Evolutionary conservation across 1,139 yeast species (phyloP).

Genomic region (Lodderomyces parapsilosis): DNA sequence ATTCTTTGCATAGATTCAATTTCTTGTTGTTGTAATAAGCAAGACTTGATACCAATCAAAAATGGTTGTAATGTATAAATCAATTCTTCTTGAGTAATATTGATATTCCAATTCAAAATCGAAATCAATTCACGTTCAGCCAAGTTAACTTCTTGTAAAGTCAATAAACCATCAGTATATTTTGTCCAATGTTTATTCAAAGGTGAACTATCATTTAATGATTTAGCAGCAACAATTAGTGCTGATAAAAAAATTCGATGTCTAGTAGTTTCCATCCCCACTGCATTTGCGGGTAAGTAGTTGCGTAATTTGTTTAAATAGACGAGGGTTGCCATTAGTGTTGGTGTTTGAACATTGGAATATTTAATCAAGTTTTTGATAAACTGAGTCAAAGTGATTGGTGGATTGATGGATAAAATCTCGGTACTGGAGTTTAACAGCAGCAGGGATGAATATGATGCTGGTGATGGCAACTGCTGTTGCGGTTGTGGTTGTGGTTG

Average conservation of each 20-base stretch:
- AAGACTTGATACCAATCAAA: slow-evolving; percentile 62
- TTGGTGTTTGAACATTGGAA: slow-evolving; percentile 93
- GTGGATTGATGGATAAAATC: slow-evolving; percentile 13
- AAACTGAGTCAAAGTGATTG: slow-evolving; percentile 51
- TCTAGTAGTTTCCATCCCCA: slow-evolving; percentile 91
- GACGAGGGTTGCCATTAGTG: slow-evolving; percentile 87
- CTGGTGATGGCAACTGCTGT: slow-evolving; percentile 10
- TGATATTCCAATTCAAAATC: slow-evolving; percentile 81
- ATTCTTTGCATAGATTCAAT: slow-evolving; percentile 33
- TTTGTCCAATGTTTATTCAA: slow-evolving; percentile 94
- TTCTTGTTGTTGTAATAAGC: slow-evolving; percentile 27
- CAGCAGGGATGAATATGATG: neutral
- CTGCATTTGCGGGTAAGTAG: slow-evolving; percentile 81
- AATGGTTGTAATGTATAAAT: slow-evolving; percentile 70
- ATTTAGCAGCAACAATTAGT: slow-evolving; percentile 84
- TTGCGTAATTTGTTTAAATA: slow-evolving; percentile 75
- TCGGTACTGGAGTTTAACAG: neutral
- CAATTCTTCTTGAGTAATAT: slow-evolving; percentile 68
- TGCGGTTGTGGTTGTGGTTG: slow-evolving; percentile 19
- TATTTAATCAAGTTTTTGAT: slow-evolving; percentile 69
- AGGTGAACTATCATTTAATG: slow-evolving; percentile 89
- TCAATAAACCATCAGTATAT: slow-evolving; percentile 81
- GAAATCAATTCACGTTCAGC: slow-evolving; percentile 86
- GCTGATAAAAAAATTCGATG: slow-evolving; percentile 91
- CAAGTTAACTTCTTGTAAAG: slow-evolving; percentile 78